Conservation (phyloP, 495 filamentous ascomycete species). For the Evansstolkia leycettana region DNA sequence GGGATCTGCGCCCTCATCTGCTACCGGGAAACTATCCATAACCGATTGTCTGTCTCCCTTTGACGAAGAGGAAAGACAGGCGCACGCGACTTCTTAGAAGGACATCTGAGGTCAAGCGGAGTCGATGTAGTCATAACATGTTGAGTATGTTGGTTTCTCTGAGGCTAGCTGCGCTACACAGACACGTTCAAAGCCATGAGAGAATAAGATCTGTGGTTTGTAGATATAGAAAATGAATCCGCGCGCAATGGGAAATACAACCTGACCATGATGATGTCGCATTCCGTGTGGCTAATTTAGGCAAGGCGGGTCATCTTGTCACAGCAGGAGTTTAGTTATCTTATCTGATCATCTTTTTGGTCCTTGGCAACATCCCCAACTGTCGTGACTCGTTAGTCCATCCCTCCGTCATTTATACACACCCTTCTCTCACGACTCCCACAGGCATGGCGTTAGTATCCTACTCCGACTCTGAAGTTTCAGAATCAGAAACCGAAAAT, state of each 20-base stretch:
- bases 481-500: constrained; percentile 40
- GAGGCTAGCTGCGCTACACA: too few relatives aligned
- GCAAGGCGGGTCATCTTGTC: too few relatives aligned
- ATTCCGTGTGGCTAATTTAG: not conserved
- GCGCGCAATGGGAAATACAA: too few relatives aligned
- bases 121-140: too few relatives aligned
- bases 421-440: not conserved
- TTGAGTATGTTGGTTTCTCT: not conserved
- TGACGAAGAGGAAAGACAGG: too few relatives aligned
- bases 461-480: constrained; percentile 77
- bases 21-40: too few relatives aligned
- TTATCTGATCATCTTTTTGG: constrained; percentile 7
- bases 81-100: not conserved
- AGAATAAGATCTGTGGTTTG: too few relatives aligned
- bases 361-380: not conserved
- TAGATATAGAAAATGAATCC: too few relatives aligned
- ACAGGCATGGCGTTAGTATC: constrained; percentile 58
- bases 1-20: too few relatives aligned
- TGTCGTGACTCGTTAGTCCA: not conserved
- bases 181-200: too few relatives aligned
- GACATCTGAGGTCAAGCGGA: not conserved
- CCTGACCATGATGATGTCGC: too few relatives aligned
- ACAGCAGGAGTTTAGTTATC: constrained; percentile 9
- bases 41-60: not conserved
- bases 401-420: not conserved